A percentile compares a stretch with the other conserved stretches of the same genome.
phyloP scores from a whole-genome alignment of 2,329 filamentous ascomycete genomes.

The Fusarium sp. region DNA sequence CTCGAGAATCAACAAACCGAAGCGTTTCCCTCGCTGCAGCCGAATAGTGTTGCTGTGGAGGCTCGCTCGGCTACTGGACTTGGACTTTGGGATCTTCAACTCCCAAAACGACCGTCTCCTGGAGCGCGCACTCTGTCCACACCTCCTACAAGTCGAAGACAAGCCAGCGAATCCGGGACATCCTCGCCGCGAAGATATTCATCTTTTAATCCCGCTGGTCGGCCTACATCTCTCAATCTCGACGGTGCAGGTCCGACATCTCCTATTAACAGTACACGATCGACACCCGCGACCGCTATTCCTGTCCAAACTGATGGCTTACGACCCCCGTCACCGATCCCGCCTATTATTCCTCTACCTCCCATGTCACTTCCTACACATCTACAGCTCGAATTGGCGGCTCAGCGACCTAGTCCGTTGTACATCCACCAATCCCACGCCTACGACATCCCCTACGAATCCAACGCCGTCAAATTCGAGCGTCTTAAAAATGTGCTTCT shows the following conservation, averaged over 20 bases:
- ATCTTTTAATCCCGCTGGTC: slow-evolving; percentile 60
- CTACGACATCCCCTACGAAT: slow-evolving; percentile 82
- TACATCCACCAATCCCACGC: slow-evolving; percentile 72
- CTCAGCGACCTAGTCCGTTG: slow-evolving; percentile 71
- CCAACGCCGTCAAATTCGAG: slow-evolving; percentile 90
- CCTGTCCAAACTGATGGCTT: slow-evolving; percentile 44
- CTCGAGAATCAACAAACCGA: slow-evolving; percentile 36
- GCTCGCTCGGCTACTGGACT: slow-evolving; percentile 30
- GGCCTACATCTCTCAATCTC: slow-evolving; percentile 58
- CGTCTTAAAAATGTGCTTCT: slow-evolving; percentile 89
- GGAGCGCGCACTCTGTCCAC: slow-evolving; percentile 63
- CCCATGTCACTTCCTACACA: slow-evolving; percentile 76
- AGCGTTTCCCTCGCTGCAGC: slow-evolving; percentile 30
- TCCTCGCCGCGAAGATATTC: slow-evolving; percentile 62
- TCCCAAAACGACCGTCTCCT: slow-evolving; percentile 49
- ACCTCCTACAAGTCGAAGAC: slow-evolving; percentile 61
- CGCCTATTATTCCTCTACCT: slow-evolving; percentile 69
- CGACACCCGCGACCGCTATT: slow-evolving; percentile 45
- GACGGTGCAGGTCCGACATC: slow-evolving; percentile 45
- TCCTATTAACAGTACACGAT: slow-evolving; percentile 24
- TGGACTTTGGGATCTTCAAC: slow-evolving; percentile 38
- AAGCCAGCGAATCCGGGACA: slow-evolving; percentile 46
- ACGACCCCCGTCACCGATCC: slow-evolving; percentile 61
- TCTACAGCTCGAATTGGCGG: slow-evolving; percentile 72
- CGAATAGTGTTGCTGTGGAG: slow-evolving; percentile 46